phyloP scores from a whole-genome alignment of 371 early-diverging fungal species.

The Mortierella sp. region DNA sequence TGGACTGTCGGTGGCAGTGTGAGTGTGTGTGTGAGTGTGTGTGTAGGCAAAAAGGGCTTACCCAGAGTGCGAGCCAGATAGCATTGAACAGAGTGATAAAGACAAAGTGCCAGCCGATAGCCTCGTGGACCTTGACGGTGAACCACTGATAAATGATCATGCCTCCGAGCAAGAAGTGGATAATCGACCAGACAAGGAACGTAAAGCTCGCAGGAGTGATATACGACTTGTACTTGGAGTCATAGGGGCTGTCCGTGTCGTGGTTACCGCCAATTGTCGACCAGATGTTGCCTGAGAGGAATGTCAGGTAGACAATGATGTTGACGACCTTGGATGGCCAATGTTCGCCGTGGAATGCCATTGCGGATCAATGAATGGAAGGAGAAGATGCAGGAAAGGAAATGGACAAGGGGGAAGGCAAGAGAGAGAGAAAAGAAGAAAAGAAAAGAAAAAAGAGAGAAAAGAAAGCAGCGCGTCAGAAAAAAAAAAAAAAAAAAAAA shows the following conservation, averaged over 20 bases:
- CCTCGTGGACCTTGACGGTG: constrained; percentile 70
- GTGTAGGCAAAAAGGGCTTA: constrained; percentile 30
- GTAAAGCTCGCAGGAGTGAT: constrained; percentile 53
- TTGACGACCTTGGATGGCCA: constrained; percentile 66
- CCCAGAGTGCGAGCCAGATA: constrained; percentile 71
- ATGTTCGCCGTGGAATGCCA: constrained; percentile 18
- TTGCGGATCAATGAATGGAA: background rate
- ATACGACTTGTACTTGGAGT: constrained; percentile 54
- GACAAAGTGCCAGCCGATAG: constrained; percentile 78
- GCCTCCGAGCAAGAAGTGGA: constrained; percentile 73
- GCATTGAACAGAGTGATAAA: constrained; percentile 66
- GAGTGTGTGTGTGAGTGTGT: too few relatives aligned
- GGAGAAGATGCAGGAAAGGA: background rate
- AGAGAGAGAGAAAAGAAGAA: background rate
- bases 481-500: constrained; percentile 4
- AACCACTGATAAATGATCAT: constrained; percentile 72
- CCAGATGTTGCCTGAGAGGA: constrained; percentile 73
- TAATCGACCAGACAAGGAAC: constrained; percentile 67
- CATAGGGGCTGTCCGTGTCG: constrained; percentile 37
- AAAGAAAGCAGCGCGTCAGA: constrained; percentile 1
- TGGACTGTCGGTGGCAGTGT: too few relatives aligned
- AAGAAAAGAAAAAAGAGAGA: background rate
- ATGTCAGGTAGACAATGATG: constrained; percentile 73
- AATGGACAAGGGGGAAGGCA: background rate
- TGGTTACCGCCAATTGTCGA: constrained; percentile 60